Evolutionary conservation across 2,329 filamentous ascomycete genomes (phyloP).

Genomic region (Gremmenia infestans): DNA sequence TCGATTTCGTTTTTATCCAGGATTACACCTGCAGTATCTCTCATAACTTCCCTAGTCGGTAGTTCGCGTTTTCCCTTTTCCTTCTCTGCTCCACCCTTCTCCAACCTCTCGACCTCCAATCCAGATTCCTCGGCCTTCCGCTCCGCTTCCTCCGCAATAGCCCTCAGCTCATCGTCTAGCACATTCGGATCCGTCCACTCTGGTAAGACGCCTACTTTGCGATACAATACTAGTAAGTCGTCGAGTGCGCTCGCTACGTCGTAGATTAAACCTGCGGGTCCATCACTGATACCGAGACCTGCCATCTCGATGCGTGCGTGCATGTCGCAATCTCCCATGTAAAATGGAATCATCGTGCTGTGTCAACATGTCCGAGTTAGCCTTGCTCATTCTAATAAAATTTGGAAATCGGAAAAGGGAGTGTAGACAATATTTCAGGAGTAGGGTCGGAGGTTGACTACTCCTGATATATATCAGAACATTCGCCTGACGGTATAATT

Average conservation of each 20-base stretch:
- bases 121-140: neutral
- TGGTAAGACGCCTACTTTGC: constrained; percentile 25
- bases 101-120: too few relatives aligned
- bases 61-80: too few relatives aligned
- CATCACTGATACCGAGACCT: constrained; percentile 35
- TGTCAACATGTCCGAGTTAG: too few relatives aligned
- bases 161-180: neutral
- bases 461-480: too few relatives aligned
- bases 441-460: too few relatives aligned
- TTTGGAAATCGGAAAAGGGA: too few relatives aligned
- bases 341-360: constrained; percentile 49
- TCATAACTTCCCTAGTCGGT: too few relatives aligned
- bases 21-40: too few relatives aligned
- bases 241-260: constrained; percentile 43
- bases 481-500: too few relatives aligned
- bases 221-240: constrained; percentile 42
- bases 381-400: too few relatives aligned
- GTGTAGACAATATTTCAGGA: too few relatives aligned
- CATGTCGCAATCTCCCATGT: constrained; percentile 54
- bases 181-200: neutral
- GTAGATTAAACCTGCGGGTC: constrained; percentile 39
- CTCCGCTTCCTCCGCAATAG: neutral
- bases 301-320: constrained; percentile 44
- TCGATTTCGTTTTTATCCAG: too few relatives aligned
- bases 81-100: neutral